Evolutionary conservation across 2,329 filamentous ascomycete genomes (phyloP), one percentile per base, ranked within the genome.

Genomic region (Ascochyta koolunga): DNA sequence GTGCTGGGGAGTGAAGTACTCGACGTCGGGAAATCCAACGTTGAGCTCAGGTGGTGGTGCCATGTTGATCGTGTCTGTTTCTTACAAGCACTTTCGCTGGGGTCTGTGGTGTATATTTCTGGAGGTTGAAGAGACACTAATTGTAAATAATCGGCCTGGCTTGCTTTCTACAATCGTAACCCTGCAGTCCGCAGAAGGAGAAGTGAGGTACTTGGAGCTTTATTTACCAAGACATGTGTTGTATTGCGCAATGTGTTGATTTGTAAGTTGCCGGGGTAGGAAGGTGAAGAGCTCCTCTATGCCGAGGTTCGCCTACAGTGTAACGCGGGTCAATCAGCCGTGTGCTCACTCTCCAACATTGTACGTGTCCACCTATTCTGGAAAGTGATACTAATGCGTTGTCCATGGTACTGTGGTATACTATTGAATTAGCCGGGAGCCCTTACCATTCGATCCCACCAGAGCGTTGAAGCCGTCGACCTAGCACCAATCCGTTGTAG

Each of bases 1-100:
- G 59, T 81, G 79, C 10, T 72, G 62, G 9, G 79, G 79, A 1
- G 78, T 80, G 66, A 78, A 81, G 70, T 78, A 81, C 10, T 77
- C 66, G 33, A 75, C 50, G 43, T 58, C 60, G 15, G 62, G 54
- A 22, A 66, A 66, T 16, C 67, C 66, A 9, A 44, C 37, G 47
- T 72, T 72, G 43, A 70, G 59, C 22, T 69, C 65, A 53, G 59
- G 48, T 7, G 65, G 62, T 18, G 69, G 46, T 51, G 47, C 41
- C 53, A 56, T 56, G 3, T 35, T 54, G 21, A 16, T 9, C 9
- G 13, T 52, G n/a, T 24, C 7, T 4, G 21, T 37, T n/a, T 18
- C 31, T 33, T 18, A n/a, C n/a, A 16, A 33, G 5, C 15, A 33
- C 15, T 37, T 5, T 37, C 11, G 35, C 2, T 37, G 11, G 21